phyloP scores from a whole-genome alignment of 306 rosid species.

The Abrus pulchellus region DNA sequence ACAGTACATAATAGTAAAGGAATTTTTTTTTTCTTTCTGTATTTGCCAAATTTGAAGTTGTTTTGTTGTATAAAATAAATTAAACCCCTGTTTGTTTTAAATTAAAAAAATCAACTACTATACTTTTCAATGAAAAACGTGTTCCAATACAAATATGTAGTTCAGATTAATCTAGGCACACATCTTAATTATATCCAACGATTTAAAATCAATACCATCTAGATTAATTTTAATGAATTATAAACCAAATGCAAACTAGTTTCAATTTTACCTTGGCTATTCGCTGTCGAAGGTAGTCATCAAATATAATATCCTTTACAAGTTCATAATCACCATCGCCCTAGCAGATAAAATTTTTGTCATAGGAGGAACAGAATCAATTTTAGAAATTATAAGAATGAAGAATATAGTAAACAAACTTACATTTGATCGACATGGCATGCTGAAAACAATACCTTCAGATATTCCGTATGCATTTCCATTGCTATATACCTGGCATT shows the following conservation, averaged over 20 bases:
- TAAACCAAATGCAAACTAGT: not conserved
- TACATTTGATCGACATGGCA: conserved; percentile 98
- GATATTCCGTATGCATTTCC: conserved; percentile 97
- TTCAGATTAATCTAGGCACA: too few species aligned
- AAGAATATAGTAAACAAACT: conserved; percentile 42
- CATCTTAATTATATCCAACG: too few species aligned
- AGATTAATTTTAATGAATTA: too few species aligned
- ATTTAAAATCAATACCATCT: too few species aligned
- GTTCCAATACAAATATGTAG: too few species aligned
- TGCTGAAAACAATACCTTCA: conserved; percentile 90
- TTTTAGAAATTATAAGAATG: conserved; percentile 3
- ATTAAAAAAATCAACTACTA: too few species aligned
- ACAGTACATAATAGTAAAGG: not conserved
- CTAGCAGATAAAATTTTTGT: conserved; percentile 49
- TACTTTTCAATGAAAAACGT: too few species aligned
- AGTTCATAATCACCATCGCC: conserved; percentile 97
- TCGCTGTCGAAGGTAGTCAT: conserved; percentile 79
- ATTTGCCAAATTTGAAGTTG: conserved; percentile 1
- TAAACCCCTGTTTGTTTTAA: too few species aligned
- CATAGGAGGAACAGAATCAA: not conserved
- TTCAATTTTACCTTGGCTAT: conserved; percentile 64
- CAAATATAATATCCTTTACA: conserved; percentile 77
- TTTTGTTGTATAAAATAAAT: not conserved
- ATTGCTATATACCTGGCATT: conserved; percentile 75
- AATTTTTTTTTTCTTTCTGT: not conserved